phyloP scores from a whole-genome alignment of 345 rosid genomes.

The Aquilaria sinensis region DNA sequence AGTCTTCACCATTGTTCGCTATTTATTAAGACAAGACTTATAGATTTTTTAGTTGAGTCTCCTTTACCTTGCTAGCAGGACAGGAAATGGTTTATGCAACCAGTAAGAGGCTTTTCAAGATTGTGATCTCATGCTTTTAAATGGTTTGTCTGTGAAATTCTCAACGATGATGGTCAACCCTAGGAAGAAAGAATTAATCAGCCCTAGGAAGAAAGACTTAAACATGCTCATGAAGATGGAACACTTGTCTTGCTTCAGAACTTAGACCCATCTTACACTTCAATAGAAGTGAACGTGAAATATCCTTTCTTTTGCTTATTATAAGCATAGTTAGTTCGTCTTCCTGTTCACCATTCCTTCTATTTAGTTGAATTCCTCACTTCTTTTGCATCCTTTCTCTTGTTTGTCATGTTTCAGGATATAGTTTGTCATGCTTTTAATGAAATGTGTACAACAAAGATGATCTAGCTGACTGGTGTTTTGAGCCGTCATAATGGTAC shows the following conservation, averaged over 20 bases:
- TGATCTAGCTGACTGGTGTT: constrained; percentile 40
- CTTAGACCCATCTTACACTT: constrained; percentile 62
- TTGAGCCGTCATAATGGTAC: constrained; percentile 57
- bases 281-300: constrained; percentile 68
- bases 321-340: background rate
- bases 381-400: background rate
- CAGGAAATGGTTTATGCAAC: constrained; percentile 64
- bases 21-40: too few species aligned
- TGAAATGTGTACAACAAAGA: constrained; percentile 56
- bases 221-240: constrained; percentile 38
- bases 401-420: constrained; percentile 34
- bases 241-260: constrained; percentile 66
- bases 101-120: constrained; percentile 46
- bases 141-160: too few species aligned
- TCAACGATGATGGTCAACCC: constrained; percentile 28
- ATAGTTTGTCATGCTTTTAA: constrained; percentile 54
- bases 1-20: too few species aligned
- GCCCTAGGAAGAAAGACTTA: constrained; percentile 48
- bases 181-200: constrained; percentile 60
- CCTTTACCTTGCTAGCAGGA: constrained; percentile 42
- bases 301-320: constrained; percentile 15
- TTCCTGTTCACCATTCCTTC: background rate
- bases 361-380: too few species aligned
- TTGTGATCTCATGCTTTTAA: background rate
- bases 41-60: too few species aligned